Conservation (phyloP, 1,139 yeast genomes). For the Pneumocystis murina region DNA sequence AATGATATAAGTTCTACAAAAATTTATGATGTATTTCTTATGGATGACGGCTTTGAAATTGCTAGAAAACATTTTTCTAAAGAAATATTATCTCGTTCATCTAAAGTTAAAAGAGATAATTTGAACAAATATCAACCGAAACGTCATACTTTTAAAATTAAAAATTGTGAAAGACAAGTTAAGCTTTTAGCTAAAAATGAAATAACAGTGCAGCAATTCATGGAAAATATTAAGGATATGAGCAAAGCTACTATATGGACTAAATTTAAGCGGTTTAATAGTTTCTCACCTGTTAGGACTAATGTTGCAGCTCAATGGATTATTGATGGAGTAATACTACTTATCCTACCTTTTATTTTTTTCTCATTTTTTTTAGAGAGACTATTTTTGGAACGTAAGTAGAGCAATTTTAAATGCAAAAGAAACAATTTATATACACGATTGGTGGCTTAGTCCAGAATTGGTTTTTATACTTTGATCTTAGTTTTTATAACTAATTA, state of each 20-base stretch:
- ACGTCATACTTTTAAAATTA: conserved; percentile 29
- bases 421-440: conserved; percentile 88
- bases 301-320: conserved; percentile 90
- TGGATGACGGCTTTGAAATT: conserved; percentile 50
- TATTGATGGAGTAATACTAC: conserved; percentile 52
- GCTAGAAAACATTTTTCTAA: conserved; percentile 15
- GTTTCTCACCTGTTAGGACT: conserved; percentile 82
- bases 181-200: conserved; percentile 61
- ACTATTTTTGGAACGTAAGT: conserved; percentile 91
- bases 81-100: conserved; percentile 17
- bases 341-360: not conserved
- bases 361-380: conserved; percentile 30
- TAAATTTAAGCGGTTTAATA: conserved; percentile 55
- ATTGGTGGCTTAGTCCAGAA: conserved; percentile 98
- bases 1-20: conserved; percentile 74
- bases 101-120: conserved; percentile 13
- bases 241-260: conserved; percentile 57
- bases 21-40: conserved; percentile 78
- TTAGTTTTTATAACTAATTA: not conserved
- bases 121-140: conserved; percentile 4
- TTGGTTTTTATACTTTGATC: conserved; percentile 20
- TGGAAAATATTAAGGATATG: conserved; percentile 58
- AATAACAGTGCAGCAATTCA: conserved; percentile 61
- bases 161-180: conserved; percentile 64
- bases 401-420: conserved; percentile 86